These are phyloP conservation scores for Harringtonia aguacate DNA, from an alignment of 2,329 filamentous ascomycete genomes.

Conservation along the genomic window DNA sequence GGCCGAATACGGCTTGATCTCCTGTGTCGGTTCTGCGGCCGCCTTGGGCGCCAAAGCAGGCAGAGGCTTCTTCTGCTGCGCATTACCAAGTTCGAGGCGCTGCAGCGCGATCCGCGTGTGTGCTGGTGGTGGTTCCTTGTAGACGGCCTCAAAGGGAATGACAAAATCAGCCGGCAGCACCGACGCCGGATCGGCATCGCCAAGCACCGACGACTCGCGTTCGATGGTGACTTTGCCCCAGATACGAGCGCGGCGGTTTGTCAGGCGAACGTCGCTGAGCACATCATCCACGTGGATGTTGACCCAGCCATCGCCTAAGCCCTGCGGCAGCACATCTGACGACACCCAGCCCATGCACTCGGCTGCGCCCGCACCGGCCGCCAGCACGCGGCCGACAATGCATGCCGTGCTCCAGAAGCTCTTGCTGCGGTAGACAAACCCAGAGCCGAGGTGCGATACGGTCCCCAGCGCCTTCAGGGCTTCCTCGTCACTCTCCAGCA, in stretches of 20 bases:
- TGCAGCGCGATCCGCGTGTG: slow-evolving; percentile 37
- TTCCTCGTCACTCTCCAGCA: slow-evolving; percentile 53
- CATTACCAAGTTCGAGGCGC: slow-evolving; percentile 40
- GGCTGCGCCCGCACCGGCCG: slow-evolving; percentile 48
- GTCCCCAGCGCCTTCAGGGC: slow-evolving; percentile 48
- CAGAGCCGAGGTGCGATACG: slow-evolving; percentile 51
- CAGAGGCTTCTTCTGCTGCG: neutral
- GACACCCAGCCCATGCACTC: slow-evolving; percentile 63
- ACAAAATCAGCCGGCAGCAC: slow-evolving; percentile 52
- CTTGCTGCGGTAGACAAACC: slow-evolving; percentile 51
- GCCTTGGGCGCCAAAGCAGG: too few relatives aligned
- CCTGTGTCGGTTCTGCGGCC: slow-evolving; percentile 15
- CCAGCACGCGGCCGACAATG: slow-evolving; percentile 53
- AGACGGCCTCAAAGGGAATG: slow-evolving; percentile 46
- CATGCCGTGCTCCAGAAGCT: slow-evolving; percentile 62
- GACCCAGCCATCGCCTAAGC: slow-evolving; percentile 44
- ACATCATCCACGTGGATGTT: slow-evolving; percentile 46
- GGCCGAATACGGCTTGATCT: slow-evolving; percentile 28
- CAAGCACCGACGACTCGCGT: slow-evolving; percentile 48
- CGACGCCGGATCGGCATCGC: slow-evolving; percentile 41
- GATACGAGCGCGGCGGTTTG: slow-evolving; percentile 32
- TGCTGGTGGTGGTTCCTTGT: slow-evolving; percentile 32
- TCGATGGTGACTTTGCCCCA: slow-evolving; percentile 52
- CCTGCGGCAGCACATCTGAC: slow-evolving; percentile 43
- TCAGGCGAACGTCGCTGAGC: slow-evolving; percentile 18